Base-by-base conservation (phyloP, 2,329 filamentous ascomycete species). In the Hymenotorrendiella dingleyae region DNA sequence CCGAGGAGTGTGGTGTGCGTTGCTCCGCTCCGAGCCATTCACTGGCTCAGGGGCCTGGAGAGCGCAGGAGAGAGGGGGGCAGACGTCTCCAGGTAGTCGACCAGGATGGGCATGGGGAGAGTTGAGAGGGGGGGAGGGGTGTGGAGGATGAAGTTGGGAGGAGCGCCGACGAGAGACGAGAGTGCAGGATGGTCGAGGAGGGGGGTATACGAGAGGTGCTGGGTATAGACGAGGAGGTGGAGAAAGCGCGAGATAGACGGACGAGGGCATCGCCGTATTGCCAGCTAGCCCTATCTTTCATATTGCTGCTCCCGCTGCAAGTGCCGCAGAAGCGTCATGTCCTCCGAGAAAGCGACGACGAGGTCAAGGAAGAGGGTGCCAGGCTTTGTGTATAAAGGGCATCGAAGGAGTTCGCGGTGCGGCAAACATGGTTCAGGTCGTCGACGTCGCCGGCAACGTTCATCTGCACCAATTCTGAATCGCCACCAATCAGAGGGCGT, bases 401-500 rank as follows among this genome's bases (percentile, higher is more conserved):
- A 16, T 6, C 17, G 16, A 20, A 10, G 17, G 12, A 30, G 28
- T 6, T 12, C 5, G 30, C 17, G 24, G 29, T 16, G 16, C 27
- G 29, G 14, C 10, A 33, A 19, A 17, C 30, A 34, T 34, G 30
- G 30, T 16, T 19, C 4, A 11, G 20, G 30, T 17, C 20, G 30
- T 20, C 22, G 17, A 21, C 29, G 30, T 20, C 30, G n/a, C 22
- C 30, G 20, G 30, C 30, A 34, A n/a, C n/a, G 30, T 12, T 8
- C 14, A 32, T 27, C 39, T 43, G 35, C 45, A 22, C 27, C 20
- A 22, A 28, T 20, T 19, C 20, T 26, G 30, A 16, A 7, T 6
- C 17, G 4, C 23, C 20, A 28, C 46, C 14, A 46, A 47, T 51
- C 43, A 51, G n/a, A 35, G 24, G 5, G 10, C 14, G 26, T 46